Percentiles rank a stretch among this genome's conserved stretches.
Evolutionary conservation across 495 filamentous ascomycete genomes (phyloP).

Genomic region (Cenococcum geophilum): DNA sequence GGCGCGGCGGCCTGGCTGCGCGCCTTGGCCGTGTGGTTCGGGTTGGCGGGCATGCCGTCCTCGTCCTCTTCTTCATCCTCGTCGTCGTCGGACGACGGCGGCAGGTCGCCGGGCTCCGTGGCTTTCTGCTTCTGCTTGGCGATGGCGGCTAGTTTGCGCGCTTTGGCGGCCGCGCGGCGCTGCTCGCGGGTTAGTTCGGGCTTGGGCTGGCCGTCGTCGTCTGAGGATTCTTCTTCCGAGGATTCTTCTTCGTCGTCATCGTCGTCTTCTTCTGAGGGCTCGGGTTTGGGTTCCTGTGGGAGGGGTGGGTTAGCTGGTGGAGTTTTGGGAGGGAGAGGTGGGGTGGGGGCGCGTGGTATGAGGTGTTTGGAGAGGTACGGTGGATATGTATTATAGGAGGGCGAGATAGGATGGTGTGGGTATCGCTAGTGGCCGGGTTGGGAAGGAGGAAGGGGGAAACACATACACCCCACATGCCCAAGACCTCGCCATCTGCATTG

Average conservation of each 20-base stretch:
- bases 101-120: slow-evolving; percentile 76
- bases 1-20: slow-evolving; percentile 48
- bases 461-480: slow-evolving; percentile 70
- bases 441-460: slow-evolving; percentile 10
- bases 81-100: slow-evolving; percentile 52
- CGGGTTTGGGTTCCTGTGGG: slow-evolving; percentile 42
- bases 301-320: not conserved
- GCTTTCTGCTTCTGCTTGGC: slow-evolving; percentile 56
- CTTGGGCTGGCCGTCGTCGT: slow-evolving; percentile 39
- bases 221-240: slow-evolving; percentile 29
- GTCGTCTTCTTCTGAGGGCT: slow-evolving; percentile 40
- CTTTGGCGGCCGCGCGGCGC: slow-evolving; percentile 81
- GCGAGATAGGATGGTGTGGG: not conserved
- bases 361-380: not conserved
- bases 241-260: slow-evolving; percentile 45
- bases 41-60: slow-evolving; percentile 72
- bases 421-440: slow-evolving; percentile 2
- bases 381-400: too few relatives aligned
- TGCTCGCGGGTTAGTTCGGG: slow-evolving; percentile 72
- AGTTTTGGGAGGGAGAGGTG: not conserved
- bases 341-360: too few relatives aligned
- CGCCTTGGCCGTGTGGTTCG: slow-evolving; percentile 76
- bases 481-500: slow-evolving; percentile 72
- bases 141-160: slow-evolving; percentile 82
- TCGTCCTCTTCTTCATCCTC: slow-evolving; percentile 53